Conservation (phyloP, 2,329 filamentous ascomycete species). For the Beauveria australis region DNA sequence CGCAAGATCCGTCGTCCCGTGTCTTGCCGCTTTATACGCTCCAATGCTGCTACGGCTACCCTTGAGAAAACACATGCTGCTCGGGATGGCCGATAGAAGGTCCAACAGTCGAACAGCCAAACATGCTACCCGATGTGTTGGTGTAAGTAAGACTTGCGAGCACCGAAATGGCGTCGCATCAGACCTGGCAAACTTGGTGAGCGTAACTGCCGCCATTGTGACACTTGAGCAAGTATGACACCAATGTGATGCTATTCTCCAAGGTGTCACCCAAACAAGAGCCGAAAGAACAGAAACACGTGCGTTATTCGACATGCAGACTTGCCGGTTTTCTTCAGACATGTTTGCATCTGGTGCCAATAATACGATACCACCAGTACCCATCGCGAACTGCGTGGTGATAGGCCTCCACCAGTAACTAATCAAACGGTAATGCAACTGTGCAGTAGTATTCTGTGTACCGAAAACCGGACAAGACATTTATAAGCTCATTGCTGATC, state of each 20-base stretch:
- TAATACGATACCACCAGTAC: background rate
- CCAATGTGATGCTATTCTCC: background rate
- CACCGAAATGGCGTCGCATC: background rate
- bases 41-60: background rate
- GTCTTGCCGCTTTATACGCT: background rate
- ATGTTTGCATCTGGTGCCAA: background rate
- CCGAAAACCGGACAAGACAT: background rate
- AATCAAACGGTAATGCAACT: background rate
- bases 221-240: background rate
- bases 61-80: background rate
- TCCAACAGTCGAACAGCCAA: background rate
- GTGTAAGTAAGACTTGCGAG: background rate
- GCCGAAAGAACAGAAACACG: background rate
- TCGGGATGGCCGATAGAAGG: background rate
- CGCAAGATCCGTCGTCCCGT: background rate
- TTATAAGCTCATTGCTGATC: background rate
- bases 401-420: background rate
- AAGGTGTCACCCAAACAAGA: background rate
- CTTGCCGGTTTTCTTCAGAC: background rate
- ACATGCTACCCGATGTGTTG: background rate
- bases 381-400: background rate
- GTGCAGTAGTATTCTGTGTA: background rate
- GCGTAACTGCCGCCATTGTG: background rate
- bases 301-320: background rate
- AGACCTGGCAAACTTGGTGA: background rate